phyloP scores from a whole-genome alignment of 306 rosid genomes.

The Vicia faba region DNA sequence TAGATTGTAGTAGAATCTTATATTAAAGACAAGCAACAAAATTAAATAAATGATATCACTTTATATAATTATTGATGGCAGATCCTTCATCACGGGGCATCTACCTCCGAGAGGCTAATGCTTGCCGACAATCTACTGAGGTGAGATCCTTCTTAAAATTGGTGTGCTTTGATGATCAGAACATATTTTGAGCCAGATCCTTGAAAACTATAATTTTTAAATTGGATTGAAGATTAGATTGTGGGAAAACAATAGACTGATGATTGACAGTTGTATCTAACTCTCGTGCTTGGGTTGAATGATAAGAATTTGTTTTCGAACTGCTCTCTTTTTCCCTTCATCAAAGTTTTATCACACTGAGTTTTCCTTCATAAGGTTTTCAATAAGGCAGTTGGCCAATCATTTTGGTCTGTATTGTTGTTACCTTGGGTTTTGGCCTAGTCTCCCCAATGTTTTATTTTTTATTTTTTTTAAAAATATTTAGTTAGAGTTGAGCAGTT shows the following conservation, averaged over 20 bases:
- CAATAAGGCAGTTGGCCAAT: no score
- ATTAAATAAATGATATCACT: conserved; percentile 20
- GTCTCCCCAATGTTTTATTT: no score
- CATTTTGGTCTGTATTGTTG: no score
- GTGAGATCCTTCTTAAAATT: conserved; percentile 52
- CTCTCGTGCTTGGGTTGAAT: conserved; percentile 15
- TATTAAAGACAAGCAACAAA: conserved; percentile 14
- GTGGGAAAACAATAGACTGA: conserved; percentile 20
- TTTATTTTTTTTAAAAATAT: no score
- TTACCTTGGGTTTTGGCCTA: no score
- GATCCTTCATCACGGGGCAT: conserved; percentile 83
- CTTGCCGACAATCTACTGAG: conserved; percentile 78
- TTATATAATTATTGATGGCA: conserved; percentile 48
- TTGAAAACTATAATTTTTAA: conserved; percentile 21
- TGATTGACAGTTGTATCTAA: conserved; percentile 18
- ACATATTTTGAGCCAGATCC: conserved; percentile 24
- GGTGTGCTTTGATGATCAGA: conserved; percentile 27
- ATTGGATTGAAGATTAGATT: conserved; percentile 23
- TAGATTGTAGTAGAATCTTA: conserved; percentile 10
- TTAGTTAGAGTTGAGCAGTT: no score
- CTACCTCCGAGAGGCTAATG: conserved; percentile 82
- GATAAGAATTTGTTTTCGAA: conserved; percentile 1
- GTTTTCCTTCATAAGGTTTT: no score
- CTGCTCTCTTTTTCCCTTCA: no score
- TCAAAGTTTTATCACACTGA: no score